Evolutionary conservation across 2,329 filamentous ascomycete genomes (phyloP).

Genomic region (Scopulariopsis brevicaulis): DNA sequence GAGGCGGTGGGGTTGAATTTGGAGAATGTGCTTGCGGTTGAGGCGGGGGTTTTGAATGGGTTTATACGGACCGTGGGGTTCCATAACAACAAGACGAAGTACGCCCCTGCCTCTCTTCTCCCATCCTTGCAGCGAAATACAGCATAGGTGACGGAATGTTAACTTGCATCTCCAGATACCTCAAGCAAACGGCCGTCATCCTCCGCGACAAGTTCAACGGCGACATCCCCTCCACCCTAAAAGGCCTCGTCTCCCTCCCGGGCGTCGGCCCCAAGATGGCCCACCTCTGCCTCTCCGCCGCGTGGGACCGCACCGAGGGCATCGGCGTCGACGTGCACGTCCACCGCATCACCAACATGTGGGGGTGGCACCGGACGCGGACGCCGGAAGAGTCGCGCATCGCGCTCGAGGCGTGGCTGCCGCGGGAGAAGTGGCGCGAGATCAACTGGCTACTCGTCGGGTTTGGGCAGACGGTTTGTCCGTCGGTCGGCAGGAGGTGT

Average conservation of each 20-base stretch:
- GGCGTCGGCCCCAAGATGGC: conserved; percentile 95
- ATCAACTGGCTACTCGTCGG: conserved; percentile 87
- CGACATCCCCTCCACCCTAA: conserved; percentile 72
- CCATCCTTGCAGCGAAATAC: neutral
- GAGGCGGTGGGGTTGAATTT: conserved; percentile 51
- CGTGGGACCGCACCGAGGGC: conserved; percentile 52
- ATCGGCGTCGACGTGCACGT: conserved; percentile 95
- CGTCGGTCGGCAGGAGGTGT: conserved; percentile 69
- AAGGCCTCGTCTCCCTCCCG: conserved; percentile 64
- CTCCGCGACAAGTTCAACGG: conserved; percentile 57
- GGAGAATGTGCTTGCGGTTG: conserved; percentile 63
- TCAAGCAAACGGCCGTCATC: conserved; percentile 65
- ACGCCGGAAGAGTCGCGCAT: conserved; percentile 72
- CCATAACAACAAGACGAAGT: conserved; percentile 88
- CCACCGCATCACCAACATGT: conserved; percentile 86
- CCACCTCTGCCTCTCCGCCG: conserved; percentile 73
- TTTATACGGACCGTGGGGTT: conserved; percentile 81
- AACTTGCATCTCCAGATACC: conserved; percentile 27
- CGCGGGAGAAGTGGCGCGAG: conserved; percentile 76
- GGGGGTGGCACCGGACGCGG: conserved; percentile 79
- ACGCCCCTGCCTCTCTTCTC: conserved; percentile 17
- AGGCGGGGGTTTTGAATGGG: conserved; percentile 53
- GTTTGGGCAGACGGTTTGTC: conserved; percentile 75
- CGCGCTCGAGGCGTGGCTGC: conserved; percentile 72
- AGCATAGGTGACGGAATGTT: neutral